phyloP scores from a whole-genome alignment of 1,139 yeast genomes.

The Pichia sp. region DNA sequence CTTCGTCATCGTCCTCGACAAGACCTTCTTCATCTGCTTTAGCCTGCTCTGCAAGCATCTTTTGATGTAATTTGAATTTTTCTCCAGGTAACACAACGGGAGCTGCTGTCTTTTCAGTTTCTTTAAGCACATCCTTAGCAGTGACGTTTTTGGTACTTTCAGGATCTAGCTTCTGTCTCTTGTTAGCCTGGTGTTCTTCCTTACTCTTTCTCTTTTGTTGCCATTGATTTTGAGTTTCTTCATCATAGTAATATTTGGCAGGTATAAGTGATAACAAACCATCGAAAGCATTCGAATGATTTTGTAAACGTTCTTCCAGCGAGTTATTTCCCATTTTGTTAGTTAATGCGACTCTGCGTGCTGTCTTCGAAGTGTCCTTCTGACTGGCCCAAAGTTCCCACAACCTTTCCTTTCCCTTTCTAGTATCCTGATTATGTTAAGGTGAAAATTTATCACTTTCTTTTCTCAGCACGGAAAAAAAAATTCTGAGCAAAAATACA shows the following conservation, averaged over 20 bases:
- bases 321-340: slow-evolving; percentile 38
- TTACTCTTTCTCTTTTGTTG: slow-evolving; percentile 69
- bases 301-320: slow-evolving; percentile 75
- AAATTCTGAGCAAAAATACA: slow-evolving; percentile 1
- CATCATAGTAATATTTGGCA: slow-evolving; percentile 85
- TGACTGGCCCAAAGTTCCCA: too few species aligned
- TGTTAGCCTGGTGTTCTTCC: slow-evolving; percentile 59
- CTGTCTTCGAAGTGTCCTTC: too few species aligned
- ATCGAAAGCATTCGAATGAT: slow-evolving; percentile 86
- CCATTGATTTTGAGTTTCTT: slow-evolving; percentile 83
- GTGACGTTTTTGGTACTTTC: slow-evolving; percentile 50
- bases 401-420: too few species aligned
- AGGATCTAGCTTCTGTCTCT: slow-evolving; percentile 77
- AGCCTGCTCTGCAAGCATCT: slow-evolving; percentile 18
- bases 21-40: slow-evolving; percentile 17
- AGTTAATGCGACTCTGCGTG: too few species aligned
- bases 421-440: too few species aligned
- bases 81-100: slow-evolving; percentile 58
- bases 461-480: neutral
- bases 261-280: slow-evolving; percentile 91
- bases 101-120: slow-evolving; percentile 54
- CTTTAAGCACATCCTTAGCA: slow-evolving; percentile 67
- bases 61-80: slow-evolving; percentile 14
- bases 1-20: slow-evolving; percentile 14
- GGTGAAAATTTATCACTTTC: slow-evolving; percentile 1